Conservation (phyloP, 768 basidiomycete genomes). For the Leccinum subgranulosum region DNA sequence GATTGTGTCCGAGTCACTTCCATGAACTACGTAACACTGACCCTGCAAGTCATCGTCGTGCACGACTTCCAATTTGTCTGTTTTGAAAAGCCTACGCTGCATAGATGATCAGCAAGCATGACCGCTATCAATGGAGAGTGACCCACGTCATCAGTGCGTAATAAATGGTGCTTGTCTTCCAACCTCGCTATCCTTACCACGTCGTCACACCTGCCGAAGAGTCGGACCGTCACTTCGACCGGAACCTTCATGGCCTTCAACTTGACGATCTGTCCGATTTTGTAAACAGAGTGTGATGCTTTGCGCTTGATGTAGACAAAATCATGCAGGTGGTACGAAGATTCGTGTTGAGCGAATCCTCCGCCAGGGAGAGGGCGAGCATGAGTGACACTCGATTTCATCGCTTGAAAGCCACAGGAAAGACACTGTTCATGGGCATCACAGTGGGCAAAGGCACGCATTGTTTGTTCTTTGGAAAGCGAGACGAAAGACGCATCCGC, state of each 20-base stretch:
- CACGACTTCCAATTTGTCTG: constrained; percentile 23
- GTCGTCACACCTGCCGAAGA: constrained; percentile 48
- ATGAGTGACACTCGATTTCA: constrained; percentile 20
- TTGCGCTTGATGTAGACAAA: constrained; percentile 54
- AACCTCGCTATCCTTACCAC: constrained; percentile 24
- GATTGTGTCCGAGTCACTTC: constrained; percentile 30
- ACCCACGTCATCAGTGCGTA: constrained; percentile 45
- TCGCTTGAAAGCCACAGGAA: constrained; percentile 42
- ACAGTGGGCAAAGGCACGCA: constrained; percentile 28
- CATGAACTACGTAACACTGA: constrained; percentile 46
- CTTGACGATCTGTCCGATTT: constrained; percentile 55
- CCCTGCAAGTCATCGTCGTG: constrained; percentile 48
- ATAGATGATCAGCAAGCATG: constrained; percentile 9
- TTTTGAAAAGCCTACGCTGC: constrained; percentile 42
- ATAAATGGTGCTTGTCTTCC: constrained; percentile 10
- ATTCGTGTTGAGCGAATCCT: constrained; percentile 41
- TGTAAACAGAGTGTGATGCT: constrained; percentile 30
- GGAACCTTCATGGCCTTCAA: constrained; percentile 30
- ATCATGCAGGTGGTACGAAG: constrained; percentile 55
- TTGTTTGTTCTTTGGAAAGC: constrained; percentile 35
- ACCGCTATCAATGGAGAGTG: not conserved
- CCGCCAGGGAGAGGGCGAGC: constrained; percentile 29
- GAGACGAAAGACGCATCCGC: constrained; percentile 45
- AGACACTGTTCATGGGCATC: constrained; percentile 41
- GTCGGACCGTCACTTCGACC: constrained; percentile 35